These are phyloP conservation scores for Ogataea pignaliae DNA, from an alignment of 805 yeast species.

Conservation along the genomic window DNA sequence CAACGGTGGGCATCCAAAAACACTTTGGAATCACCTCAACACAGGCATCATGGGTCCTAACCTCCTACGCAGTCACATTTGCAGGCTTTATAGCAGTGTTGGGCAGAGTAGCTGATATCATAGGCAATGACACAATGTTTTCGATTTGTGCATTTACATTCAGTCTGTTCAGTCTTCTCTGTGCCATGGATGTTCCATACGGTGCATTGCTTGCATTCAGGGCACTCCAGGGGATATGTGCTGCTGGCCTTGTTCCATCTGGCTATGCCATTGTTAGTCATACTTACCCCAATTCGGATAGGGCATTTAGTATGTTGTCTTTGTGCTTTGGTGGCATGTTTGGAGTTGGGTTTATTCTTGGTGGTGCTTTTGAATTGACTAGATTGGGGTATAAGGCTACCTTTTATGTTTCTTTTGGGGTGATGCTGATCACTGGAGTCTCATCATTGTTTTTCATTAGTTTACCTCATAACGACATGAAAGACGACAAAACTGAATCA, in stretches of 20 bases:
- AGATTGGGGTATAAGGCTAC: slow-evolving; percentile 36
- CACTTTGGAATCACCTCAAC: slow-evolving; percentile 32
- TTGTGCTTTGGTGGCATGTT: slow-evolving; percentile 22
- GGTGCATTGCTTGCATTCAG: slow-evolving; percentile 37
- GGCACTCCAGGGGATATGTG: slow-evolving; percentile 43
- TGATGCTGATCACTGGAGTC: slow-evolving; percentile 14
- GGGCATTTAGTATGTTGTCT: slow-evolving; percentile 13
- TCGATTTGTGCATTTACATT: slow-evolving; percentile 14
- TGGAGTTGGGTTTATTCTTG: slow-evolving; percentile 38
- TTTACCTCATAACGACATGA: slow-evolving; percentile 26
- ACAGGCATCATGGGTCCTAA: slow-evolving; percentile 38
- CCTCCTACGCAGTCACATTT: slow-evolving; percentile 40
- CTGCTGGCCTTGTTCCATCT: slow-evolving; percentile 36
- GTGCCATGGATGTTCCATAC: slow-evolving; percentile 33
- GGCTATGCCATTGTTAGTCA: slow-evolving; percentile 18
- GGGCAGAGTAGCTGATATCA: slow-evolving; percentile 39
- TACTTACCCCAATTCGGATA: slow-evolving; percentile 17
- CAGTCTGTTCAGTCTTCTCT: slow-evolving; percentile 26
- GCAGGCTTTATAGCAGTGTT: slow-evolving; percentile 40
- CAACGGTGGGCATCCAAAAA: slow-evolving; percentile 27
- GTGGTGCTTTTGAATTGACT: slow-evolving; percentile 40
- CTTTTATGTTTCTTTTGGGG: slow-evolving; percentile 36
- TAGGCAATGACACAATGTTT: slow-evolving; percentile 35
- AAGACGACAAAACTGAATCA: slow-evolving; percentile 10
- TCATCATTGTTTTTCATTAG: slow-evolving; percentile 23